Evolutionary conservation across 2,329 filamentous ascomycete species (phyloP).

Genomic region (Fusarium compactum): DNA sequence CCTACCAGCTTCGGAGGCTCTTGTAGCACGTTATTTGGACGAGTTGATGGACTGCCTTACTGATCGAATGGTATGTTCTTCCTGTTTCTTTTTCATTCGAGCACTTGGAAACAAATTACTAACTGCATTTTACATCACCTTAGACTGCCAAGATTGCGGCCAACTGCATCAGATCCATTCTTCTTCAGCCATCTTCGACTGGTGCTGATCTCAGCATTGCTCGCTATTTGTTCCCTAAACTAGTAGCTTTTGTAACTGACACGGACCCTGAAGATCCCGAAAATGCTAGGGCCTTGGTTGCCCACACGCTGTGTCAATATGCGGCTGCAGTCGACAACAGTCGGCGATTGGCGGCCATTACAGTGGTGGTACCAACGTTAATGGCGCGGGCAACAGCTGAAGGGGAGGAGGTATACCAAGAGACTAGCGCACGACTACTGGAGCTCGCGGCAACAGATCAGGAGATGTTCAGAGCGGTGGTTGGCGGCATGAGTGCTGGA

Average conservation of each 20-base stretch:
- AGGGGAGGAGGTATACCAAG: constrained; percentile 70
- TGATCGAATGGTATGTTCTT: constrained; percentile 75
- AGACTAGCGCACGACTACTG: constrained; percentile 81
- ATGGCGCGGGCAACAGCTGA: constrained; percentile 78
- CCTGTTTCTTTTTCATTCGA: background rate
- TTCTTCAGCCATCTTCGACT: constrained; percentile 74
- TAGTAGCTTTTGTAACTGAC: constrained; percentile 80
- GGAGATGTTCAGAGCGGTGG: constrained; percentile 77
- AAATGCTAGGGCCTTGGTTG: constrained; percentile 75
- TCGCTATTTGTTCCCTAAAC: constrained; percentile 78
- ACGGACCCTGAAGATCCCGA: constrained; percentile 83
- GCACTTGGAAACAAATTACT: constrained; percentile 2
- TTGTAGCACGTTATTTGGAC: constrained; percentile 79
- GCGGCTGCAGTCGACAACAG: constrained; percentile 62
- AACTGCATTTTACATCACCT: constrained; percentile 27
- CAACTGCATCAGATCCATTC: constrained; percentile 86
- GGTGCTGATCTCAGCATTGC: constrained; percentile 78
- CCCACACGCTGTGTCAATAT: constrained; percentile 81
- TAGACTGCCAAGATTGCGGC: constrained; percentile 89
- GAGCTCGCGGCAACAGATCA: constrained; percentile 85
- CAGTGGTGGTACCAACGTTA: constrained; percentile 81
- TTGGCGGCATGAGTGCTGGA: constrained; percentile 75
- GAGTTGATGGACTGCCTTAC: constrained; percentile 87
- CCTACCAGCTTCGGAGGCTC: constrained; percentile 78
- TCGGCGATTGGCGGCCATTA: constrained; percentile 72